phyloP scores from a whole-genome alignment of 768 basidiomycete species.

The Calocybe indica region DNA sequence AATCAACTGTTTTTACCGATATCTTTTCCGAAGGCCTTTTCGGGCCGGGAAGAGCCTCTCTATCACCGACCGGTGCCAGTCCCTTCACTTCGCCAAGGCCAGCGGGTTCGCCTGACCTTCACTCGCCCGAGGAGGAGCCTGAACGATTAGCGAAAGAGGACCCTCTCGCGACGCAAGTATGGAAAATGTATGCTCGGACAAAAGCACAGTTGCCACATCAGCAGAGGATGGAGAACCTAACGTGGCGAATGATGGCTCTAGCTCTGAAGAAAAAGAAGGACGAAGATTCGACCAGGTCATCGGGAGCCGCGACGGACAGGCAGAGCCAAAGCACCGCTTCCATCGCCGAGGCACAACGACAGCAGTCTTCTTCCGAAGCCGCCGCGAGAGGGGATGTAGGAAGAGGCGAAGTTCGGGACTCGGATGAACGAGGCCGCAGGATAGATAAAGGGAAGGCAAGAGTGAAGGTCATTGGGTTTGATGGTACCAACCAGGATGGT shows the following conservation, averaged over 20 bases:
- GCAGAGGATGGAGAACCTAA: constrained; percentile 95
- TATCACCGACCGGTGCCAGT: constrained; percentile 39
- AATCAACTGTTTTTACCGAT: constrained; percentile 61
- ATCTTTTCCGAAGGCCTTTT: constrained; percentile 72
- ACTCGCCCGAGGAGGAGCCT: constrained; percentile 40
- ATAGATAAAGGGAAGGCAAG: constrained; percentile 77
- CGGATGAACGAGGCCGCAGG: constrained; percentile 61
- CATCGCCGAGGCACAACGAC: background rate
- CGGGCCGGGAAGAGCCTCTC: constrained; percentile 22
- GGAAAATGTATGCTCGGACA: constrained; percentile 92
- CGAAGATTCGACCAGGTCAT: constrained; percentile 34
- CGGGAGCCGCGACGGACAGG: constrained; percentile 11
- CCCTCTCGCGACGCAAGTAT: constrained; percentile 91
- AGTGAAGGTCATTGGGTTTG: constrained; percentile 78
- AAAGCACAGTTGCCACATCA: constrained; percentile 89
- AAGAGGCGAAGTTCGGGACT: constrained; percentile 15
- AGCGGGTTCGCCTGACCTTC: constrained; percentile 66
- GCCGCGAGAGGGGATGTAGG: constrained; percentile 12
- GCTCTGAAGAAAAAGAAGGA: constrained; percentile 86
- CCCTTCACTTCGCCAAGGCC: constrained; percentile 60
- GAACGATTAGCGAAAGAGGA: constrained; percentile 75
- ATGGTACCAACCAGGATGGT: constrained; percentile 66
- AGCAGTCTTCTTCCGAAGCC: background rate
- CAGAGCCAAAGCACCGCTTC: background rate
- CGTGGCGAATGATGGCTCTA: constrained; percentile 98